These are phyloP conservation scores for Pyrenochaeta sp. DNA, from an alignment of 2,329 filamentous ascomycete genomes.

Conservation along the genomic window DNA sequence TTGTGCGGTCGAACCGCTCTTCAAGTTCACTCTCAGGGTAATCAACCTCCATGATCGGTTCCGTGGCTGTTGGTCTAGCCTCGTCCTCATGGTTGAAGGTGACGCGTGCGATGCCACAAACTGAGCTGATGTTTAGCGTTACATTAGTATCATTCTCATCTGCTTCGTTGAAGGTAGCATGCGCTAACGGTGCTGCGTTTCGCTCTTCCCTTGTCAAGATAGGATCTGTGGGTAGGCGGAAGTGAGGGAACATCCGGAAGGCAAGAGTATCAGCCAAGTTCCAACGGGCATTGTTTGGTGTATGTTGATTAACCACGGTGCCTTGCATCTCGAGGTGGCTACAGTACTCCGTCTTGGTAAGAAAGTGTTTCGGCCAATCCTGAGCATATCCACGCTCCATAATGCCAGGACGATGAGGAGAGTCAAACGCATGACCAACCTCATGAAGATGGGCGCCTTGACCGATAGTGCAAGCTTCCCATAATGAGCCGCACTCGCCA, in stretches of 20 bases:
- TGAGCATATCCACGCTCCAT: constrained; percentile 39
- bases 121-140: constrained; percentile 28
- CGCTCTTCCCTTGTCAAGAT: constrained; percentile 13
- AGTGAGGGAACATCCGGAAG: constrained; percentile 36
- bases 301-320: constrained; percentile 14
- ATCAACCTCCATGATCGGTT: constrained; percentile 19
- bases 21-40: constrained; percentile 41
- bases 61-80: constrained; percentile 22
- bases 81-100: constrained; percentile 35
- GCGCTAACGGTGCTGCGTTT: constrained; percentile 11
- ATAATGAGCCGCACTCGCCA: constrained; percentile 54
- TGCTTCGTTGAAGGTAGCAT: constrained; percentile 10
- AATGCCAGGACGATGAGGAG: constrained; percentile 40
- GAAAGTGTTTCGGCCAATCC: constrained; percentile 55
- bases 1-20: constrained; percentile 37
- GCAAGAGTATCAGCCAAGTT: constrained; percentile 43
- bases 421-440: constrained; percentile 51
- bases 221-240: constrained; percentile 38
- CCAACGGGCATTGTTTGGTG: constrained; percentile 41
- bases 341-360: constrained; percentile 39
- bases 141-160: constrained; percentile 26
- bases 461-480: constrained; percentile 56
- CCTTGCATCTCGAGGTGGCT: not conserved
- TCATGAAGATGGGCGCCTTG: constrained; percentile 50
- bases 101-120: constrained; percentile 38